Evolutionary conservation across 257 asterid species (phyloP), one percentile per base, ranked within the genome.

Genomic region (Rauvolfia tetraphylla): DNA sequence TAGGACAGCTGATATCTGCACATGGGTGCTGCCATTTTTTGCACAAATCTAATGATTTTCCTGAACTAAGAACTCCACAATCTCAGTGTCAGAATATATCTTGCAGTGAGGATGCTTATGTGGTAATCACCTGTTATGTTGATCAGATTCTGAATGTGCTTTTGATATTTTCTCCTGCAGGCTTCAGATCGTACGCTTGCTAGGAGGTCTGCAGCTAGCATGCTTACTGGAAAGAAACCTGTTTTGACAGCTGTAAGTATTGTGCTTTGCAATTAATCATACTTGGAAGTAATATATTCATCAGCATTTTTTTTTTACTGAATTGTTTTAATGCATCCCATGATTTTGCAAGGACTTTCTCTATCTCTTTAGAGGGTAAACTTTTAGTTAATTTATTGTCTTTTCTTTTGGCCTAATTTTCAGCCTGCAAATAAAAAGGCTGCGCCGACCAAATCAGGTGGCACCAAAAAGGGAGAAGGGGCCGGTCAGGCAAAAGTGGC

Each of bases 181-280:
- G 83, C 88, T 79, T 87, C 92, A 36, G 89, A 85, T 83, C 96
- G 86, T 78, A 75, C 91, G 77, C 81, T 86, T 74, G 91, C 81
- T 73, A 89, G 82, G 87, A 89, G 91, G 83, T 91, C 98, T 78
- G 99, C 99, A 41, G 99, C 97, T 81, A 95, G 99, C 88, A 90
- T 95, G 99, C 97, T 95, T 72, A 90, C 92, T 81, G 97, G 97
- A 73, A 93, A 88, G 87, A 95, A 85, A 79, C 93, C 97, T 79
- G 78, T 86, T 82, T 87, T 44, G 77, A 53, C 95, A 31, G 96
- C 95, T 83, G 99, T 95, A 85, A 87, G 98, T 84, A 70, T 34
- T 72, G 59, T 34, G 39, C 53, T 63, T 25, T 27, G 57, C 58
- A 29, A 73, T 54, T n/a, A 8, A 72, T 36, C 15, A 25, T 27